Conservation (phyloP, 2,329 filamentous ascomycete species). For the Lachnellula hyalina region DNA sequence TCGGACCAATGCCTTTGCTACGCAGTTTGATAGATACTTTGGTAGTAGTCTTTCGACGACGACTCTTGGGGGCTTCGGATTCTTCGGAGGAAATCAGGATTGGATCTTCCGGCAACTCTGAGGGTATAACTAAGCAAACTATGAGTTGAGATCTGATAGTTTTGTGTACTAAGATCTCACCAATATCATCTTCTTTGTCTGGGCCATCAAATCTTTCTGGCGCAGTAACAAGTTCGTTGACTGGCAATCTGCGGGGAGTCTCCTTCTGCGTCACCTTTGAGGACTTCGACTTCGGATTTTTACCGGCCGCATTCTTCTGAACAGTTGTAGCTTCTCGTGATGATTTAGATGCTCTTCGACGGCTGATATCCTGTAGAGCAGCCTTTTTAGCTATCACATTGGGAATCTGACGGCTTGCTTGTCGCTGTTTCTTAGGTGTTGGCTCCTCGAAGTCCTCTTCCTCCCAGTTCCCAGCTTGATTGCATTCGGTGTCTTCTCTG, state of each 20-base stretch:
- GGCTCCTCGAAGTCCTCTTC: background rate
- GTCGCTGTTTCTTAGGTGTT: slow-evolving; percentile 1
- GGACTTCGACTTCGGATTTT: slow-evolving; percentile 1
- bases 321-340: background rate
- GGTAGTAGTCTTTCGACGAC: background rate
- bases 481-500: background rate
- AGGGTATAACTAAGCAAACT: slow-evolving; percentile 3
- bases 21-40: background rate
- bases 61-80: background rate
- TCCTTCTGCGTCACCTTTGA: slow-evolving; percentile 1
- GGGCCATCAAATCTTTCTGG: slow-evolving; percentile 6
- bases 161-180: background rate
- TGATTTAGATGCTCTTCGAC: background rate
- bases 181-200: slow-evolving; percentile 4
- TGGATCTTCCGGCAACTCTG: slow-evolving; percentile 21
- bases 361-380: slow-evolving; percentile 1
- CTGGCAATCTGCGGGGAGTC: slow-evolving; percentile 15
- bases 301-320: background rate
- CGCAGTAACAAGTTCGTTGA: slow-evolving; percentile 16
- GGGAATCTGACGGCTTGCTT: background rate
- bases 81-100: slow-evolving; percentile 17
- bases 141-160: background rate
- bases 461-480: background rate
- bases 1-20: slow-evolving; percentile 2
- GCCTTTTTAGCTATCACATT: background rate